These are phyloP conservation scores for Agrostemma githago DNA, from an alignment of 148 eudicot genomes.

Conservation along the genomic window DNA sequence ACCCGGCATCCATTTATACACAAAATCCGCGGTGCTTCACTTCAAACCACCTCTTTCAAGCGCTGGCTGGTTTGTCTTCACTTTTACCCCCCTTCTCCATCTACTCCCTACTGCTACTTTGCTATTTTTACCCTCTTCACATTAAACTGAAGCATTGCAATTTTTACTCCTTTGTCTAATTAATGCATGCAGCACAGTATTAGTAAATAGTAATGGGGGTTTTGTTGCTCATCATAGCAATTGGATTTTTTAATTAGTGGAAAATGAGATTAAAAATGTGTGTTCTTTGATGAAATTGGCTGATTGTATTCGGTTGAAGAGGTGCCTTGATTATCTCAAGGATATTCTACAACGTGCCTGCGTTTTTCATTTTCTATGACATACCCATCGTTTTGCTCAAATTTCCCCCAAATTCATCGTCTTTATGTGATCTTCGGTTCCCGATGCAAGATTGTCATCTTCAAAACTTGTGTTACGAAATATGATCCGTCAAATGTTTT, in stretches of 20 bases:
- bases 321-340: not conserved
- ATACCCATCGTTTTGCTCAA: too few relatives aligned
- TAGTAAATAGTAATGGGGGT: not conserved
- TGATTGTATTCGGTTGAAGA: not conserved
- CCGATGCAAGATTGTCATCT: too few relatives aligned
- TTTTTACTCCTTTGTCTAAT: not conserved
- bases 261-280: not conserved
- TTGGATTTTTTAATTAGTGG: not conserved
- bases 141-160: not conserved
- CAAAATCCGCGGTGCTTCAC: conserved; percentile 51
- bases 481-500: too few relatives aligned
- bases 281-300: not conserved
- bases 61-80: conserved; percentile 59
- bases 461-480: too few relatives aligned
- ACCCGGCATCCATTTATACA: conserved; percentile 64
- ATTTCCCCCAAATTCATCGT: too few relatives aligned
- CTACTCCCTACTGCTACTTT: too few relatives aligned
- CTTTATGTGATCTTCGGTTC: too few relatives aligned
- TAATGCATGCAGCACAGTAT: too few relatives aligned
- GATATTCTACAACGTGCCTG: too few relatives aligned
- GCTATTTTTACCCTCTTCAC: too few relatives aligned
- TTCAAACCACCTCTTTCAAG: conserved; percentile 60
- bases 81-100: too few relatives aligned
- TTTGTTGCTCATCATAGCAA: not conserved
- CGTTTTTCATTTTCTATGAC: too few relatives aligned